Percentiles rank a stretch among this genome's conserved stretches.
Conservation (phyloP, 2,329 filamentous ascomycete species). For the Zymoseptoria pseudotritici region DNA sequence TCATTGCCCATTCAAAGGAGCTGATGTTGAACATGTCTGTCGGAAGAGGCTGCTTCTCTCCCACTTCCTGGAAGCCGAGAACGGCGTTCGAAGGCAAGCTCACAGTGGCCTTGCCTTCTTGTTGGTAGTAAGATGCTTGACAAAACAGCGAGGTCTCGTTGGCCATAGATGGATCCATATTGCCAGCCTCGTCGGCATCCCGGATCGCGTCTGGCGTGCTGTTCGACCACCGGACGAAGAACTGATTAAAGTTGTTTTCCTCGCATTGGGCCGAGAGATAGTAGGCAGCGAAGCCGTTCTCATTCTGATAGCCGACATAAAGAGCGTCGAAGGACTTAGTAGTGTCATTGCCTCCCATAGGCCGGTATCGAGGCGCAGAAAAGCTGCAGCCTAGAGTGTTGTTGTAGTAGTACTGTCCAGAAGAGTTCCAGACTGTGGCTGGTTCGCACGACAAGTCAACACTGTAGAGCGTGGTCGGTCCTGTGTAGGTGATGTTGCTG, state of each 20-base stretch:
- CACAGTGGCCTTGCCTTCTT: constrained; percentile 39
- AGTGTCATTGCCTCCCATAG: constrained; percentile 31
- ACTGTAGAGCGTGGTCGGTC: constrained; percentile 26
- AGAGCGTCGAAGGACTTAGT: constrained; percentile 21
- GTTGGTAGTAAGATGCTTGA: constrained; percentile 40
- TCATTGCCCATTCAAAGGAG: constrained; percentile 33
- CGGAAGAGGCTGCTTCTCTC: constrained; percentile 21
- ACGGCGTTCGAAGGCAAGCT: constrained; percentile 19
- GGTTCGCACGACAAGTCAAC: constrained; percentile 31
- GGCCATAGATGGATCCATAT: background rate
- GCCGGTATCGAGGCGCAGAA: constrained; percentile 22
- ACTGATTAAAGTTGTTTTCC: constrained; percentile 31
- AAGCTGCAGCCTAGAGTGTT: constrained; percentile 23
- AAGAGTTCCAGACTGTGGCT: constrained; percentile 6
- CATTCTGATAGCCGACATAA: constrained; percentile 40
- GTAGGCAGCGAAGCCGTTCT: constrained; percentile 25
- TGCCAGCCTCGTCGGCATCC: background rate
- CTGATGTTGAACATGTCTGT: constrained; percentile 25
- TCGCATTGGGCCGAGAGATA: constrained; percentile 32
- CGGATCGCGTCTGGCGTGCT: background rate
- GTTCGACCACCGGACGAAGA: constrained; percentile 30
- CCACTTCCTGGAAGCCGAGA: constrained; percentile 9
- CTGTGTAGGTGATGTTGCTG: constrained; percentile 20
- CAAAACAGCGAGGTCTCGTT: constrained; percentile 37
- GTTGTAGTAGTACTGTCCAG: constrained; percentile 9